Base-by-base conservation (phyloP, 78 protist species). In the Dictyostelium firmibasis region DNA sequence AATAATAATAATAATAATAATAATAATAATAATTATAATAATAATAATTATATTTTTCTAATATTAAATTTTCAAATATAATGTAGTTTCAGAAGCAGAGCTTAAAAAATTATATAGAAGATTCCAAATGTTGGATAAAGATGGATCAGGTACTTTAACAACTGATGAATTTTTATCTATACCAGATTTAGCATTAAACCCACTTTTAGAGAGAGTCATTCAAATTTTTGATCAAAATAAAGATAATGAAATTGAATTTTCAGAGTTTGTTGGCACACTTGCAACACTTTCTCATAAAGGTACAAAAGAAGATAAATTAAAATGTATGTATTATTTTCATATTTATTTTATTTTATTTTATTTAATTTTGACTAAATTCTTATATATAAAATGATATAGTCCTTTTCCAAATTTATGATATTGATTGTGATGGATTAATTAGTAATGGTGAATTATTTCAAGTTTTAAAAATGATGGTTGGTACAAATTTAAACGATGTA, bases 391-490 rank as follows among this genome's bases (percentile, higher is more conserved):
- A n/a, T n/a, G n/a, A n/a, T n/a, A n/a, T 84, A 91, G 96, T 97
- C 57, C 91, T 97, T 7, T 97, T 97, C 78, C 38, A 88, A 62
- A 93, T 99, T 8, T 99, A 99, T 96, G 99, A 99, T 96, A 95
- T 98, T 25, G 99, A 99, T 91, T 72, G 95, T 50, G 99, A 99
- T 76, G 99, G 99, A 7, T 96, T 60, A 78, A 98, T 98, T 70
- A 43, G 93, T 36, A 97, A 97, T 87, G 96, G 96, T 57, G 99
- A 98, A 86, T 91, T 98, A 70, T 97, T 93, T 84, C 93, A 77
- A 79, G 98, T 98, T 64, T 95, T 98, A 25, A 97, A 98, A 86
- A 97, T 97, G 95, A 99, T 99, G 99, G 99, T 99, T 38, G 99
- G 99, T 18, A 84, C 38, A 43, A 98, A 98, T 93, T 86, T 99